Base-by-base conservation (phyloP, 2,329 filamentous ascomycete species). In the Acephala macrosclerotiorum region DNA sequence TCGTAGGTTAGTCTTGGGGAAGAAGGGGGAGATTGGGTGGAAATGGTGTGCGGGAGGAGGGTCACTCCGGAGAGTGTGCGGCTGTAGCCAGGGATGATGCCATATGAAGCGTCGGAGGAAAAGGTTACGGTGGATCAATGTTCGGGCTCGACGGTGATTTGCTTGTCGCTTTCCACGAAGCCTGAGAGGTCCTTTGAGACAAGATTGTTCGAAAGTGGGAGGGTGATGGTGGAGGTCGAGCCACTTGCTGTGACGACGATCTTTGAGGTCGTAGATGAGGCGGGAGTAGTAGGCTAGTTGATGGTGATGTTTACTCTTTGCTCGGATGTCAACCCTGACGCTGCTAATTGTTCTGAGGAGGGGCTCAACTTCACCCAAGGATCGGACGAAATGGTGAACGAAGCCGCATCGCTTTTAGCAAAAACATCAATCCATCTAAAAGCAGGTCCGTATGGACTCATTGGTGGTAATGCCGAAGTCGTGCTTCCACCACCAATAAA, bases 1-100 rank as follows among this genome's bases (percentile, higher is more conserved):
- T 84, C 80, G 73, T 89, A 91, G 66, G 86, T 83, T 11, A 90
- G 80, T n/a, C 81, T 82, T 1, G 87, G 86, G 0, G 79, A 83
- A 12, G 81, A 79, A 5, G 78, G 78, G 0, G 83, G 73, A 0
- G 79, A 77, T 42, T 86, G 80, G 29, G 85, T 84, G 58, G 81
- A 78, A 0, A 82, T 79, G n/a, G 80, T 79, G 40, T 81, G 80
- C 1, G 87, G 86, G 73, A 81, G 81, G 20, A 89, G 79, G 0
- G 85, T 84, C 9, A 89, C 82, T 20, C 85, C 87, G 1, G 83
- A 84, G 0, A 84, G 76, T 0, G 85, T 89, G 55, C 87, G 85
- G 5, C 87, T 86, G 71, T 87, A 85, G 67, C 82, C 80, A 36
- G 80, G 77, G 60, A 89, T 81, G 0, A 80, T 82, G 66, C 81